Evolutionary conservation across 768 basidiomycete genomes (phyloP), one percentile per base, ranked within the genome.

Genomic region (Mycena albidolilacea): DNA sequence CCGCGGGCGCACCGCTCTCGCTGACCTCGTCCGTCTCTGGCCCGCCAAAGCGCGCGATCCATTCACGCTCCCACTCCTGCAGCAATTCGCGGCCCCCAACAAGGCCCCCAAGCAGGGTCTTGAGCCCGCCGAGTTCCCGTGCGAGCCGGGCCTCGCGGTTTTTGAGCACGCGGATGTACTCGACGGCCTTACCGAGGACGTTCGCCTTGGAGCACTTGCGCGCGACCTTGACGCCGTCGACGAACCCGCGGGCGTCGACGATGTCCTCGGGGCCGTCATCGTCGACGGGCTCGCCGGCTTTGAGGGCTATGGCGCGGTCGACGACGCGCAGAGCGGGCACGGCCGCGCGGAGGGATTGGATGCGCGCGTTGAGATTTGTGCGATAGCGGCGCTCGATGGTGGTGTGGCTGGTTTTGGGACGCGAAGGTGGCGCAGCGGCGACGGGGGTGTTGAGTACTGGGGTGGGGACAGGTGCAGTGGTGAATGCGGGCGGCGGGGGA

Each of bases 141-240:
- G 86, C 89, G 39, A 97, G 85, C 44, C 95, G 87, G 3, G 75
- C 75, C 79, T 96, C 96, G 21, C 96, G 87, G 76, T 89, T 89
- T 84, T 97, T 97, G 48, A 97, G 80, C 6, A 96, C 95, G 10
- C 93, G 92, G 71, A 97, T 97, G 79, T 97, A 97, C 80, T 97
- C 96, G 11, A 94, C 93, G 0, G 95, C 95, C 74, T 97, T 97
- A 44, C 93, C 95, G 11, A 97, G 87, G 7, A 97, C 94, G 69
- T 95, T 95, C 3, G 95, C 95, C 79, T 97, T 97, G 82, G 92
- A 94, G 80, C 94, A 94, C 82, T 96, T 97, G 70, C 95, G 87
- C 9, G 96, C 96, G 11, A 96, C 93, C 80, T 93, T 94, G 79
- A 97, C 94, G n/a, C 96, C 96, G 77, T 97, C 96, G 3, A 96